Base-by-base conservation (phyloP, 352 stramenopile genomes). In the Albugo candida region DNA sequence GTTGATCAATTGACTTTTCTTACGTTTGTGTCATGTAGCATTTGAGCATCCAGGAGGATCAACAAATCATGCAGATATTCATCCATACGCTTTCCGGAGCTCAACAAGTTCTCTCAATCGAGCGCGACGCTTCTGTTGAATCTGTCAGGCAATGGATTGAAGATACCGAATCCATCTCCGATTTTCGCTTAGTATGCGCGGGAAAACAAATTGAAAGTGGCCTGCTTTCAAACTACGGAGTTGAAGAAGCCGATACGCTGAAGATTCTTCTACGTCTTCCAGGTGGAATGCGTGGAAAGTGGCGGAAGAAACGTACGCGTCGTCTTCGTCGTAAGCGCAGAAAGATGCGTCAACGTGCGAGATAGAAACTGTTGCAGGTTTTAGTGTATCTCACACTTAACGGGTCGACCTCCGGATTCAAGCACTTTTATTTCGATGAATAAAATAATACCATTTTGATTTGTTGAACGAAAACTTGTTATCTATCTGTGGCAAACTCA, bases 291-390 rank as follows among this genome's bases (percentile, higher is more conserved):
- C 87, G 89, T 67, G 73, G 69, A 63, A 97, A 98, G 87, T 98
- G 92, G 92, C 79, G 82, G 56, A 98, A 98, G 85, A 98, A 98
- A 92, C 88, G 92, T 56, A 97, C 97, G 91, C 85, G 93, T 55
- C 92, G 93, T 63, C 81, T 98, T 57, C 86, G 93, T 63, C 84
- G 93, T 67, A 98, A 98, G 85, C 86, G 93, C 67, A 68, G 93
- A 68, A 98, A 98, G 92, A 98, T 98, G 93, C 87, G 93, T 70
- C 89, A 97, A 82, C 92, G 93, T 73, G 93, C 93, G 61, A 96
- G 92, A 91, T 98, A 97, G 95, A 75, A 3, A 31, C 24, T 31
- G 3, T 31, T 31, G 24, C 24, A 3, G 24, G 24, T 31, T 31
- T n/a, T n/a, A n/a, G 8, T 8, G 24, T 31, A 31, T 31, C 24